These are phyloP conservation scores for Ceratorhiza oryzae-sativae DNA, from an alignment of 1,284 basidiomycete species.

Conservation along the genomic window DNA sequence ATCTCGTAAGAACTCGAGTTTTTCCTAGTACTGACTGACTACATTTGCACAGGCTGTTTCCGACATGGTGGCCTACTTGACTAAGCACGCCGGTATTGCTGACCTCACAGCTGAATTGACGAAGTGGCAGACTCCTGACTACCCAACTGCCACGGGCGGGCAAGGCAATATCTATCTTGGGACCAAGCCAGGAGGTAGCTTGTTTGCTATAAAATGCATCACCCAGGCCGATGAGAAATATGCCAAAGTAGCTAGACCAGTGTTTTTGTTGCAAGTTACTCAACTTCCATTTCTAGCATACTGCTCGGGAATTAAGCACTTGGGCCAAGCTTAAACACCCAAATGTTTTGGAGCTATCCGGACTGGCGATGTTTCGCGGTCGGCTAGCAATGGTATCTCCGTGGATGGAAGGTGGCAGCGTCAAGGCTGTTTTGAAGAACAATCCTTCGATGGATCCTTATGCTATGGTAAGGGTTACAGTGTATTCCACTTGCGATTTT, in stretches of 20 bases:
- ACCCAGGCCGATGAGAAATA: not conserved
- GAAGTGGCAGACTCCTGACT: no score
- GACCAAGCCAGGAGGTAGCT: not conserved
- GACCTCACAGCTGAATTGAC: not conserved
- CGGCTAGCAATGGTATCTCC: constrained; percentile 3
- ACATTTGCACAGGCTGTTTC: not conserved
- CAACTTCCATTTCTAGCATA: not conserved
- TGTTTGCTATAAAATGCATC: not conserved
- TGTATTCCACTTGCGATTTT: not conserved
- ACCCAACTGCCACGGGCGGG: not conserved
- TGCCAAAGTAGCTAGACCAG: not conserved
- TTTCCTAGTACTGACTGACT: no score
- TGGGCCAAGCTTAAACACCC: not conserved
- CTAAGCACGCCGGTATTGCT: not conserved
- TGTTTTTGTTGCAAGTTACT: not conserved
- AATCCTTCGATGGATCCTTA: not conserved
- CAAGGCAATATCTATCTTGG: not conserved
- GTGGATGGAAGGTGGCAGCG: constrained; percentile 2
- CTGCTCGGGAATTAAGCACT: not conserved
- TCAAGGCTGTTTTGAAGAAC: not conserved
- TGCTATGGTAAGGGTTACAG: not conserved
- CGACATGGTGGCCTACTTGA: not conserved
- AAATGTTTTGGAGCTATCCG: not conserved
- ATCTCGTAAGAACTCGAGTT: no score
- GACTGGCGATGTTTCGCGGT: not conserved